These are phyloP conservation scores for Dioszegia aurantiaca DNA, from an alignment of 768 basidiomycete genomes.

Conservation along the genomic window DNA sequence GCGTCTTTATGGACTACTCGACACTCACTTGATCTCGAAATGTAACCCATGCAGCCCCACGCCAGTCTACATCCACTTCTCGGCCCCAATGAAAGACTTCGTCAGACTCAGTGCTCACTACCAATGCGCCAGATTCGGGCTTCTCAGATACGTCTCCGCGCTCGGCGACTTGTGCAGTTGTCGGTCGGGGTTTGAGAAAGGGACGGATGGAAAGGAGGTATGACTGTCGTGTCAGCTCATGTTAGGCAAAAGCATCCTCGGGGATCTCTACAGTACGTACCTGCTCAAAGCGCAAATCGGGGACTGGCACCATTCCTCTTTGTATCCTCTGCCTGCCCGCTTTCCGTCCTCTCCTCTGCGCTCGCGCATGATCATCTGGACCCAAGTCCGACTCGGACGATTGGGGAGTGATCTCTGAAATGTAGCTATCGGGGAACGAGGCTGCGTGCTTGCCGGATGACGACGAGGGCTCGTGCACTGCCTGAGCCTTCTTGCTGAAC, in stretches of 20 bases:
- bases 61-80: slow-evolving; percentile 48
- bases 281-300: slow-evolving; percentile 51
- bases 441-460: slow-evolving; percentile 15
- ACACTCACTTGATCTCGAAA: slow-evolving; percentile 48
- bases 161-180: slow-evolving; percentile 11
- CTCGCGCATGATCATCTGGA: slow-evolving; percentile 9
- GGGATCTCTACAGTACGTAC: slow-evolving; percentile 22
- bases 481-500: slow-evolving; percentile 42
- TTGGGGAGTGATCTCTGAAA: slow-evolving; percentile 8
- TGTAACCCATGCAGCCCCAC: slow-evolving; percentile 44
- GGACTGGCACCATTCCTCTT: slow-evolving; percentile 40
- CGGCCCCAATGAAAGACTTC: slow-evolving; percentile 50
- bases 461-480: slow-evolving; percentile 32
- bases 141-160: slow-evolving; percentile 23
- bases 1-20: not conserved
- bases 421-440: slow-evolving; percentile 26
- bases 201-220: slow-evolving; percentile 50
- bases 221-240: slow-evolving; percentile 32
- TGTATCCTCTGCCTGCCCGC: slow-evolving; percentile 36
- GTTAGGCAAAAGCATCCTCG: not conserved
- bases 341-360: slow-evolving; percentile 19
- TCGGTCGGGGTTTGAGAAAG: slow-evolving; percentile 42
- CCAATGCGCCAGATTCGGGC: slow-evolving; percentile 16
- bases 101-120: slow-evolving; percentile 37
- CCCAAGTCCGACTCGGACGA: slow-evolving; percentile 8